Base-by-base conservation (phyloP, 768 basidiomycete genomes). In the Macrolepiota dolichaula region DNA sequence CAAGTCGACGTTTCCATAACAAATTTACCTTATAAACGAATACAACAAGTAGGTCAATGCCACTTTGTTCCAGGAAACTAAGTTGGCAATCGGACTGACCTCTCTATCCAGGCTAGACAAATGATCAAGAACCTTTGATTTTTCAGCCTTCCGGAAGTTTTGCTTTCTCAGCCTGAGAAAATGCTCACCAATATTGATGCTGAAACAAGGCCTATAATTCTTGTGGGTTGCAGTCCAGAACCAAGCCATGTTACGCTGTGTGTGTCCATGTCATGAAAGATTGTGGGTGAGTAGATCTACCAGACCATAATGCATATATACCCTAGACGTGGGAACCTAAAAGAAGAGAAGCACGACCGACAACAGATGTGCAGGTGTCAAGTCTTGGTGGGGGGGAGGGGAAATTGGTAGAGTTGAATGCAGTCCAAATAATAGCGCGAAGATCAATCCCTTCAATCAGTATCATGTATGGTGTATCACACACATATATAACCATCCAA, bases 1-100 rank as follows among this genome's bases (percentile, higher is more conserved):
- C 5, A 22, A 61, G 51, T 56, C 62, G 54, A 40, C 62, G 22
- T 55, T 42, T 59, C 58, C 58, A 59, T 35, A 59, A 19, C 25
- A 51, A 29, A 37, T 37, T 62, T 44, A 59, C 44, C 58, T 59
- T 57, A 62, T 27, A 25, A 46, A 15, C 42, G 25, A 46, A 15
- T 27, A 29, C 4, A 7, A 32, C 7, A 7, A 7, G 29, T 32
- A 32, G 7, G 11, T 47, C 17, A 19, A n/a, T 19, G 9, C 11
- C 1, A 10, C 7, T 10, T 2, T 32, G 27, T 25, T 3, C 7
- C 5, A 11, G 15, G 17, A 5, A 54, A 1, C 4, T 11, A 54
- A 22, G 11, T 13, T n/a, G 25, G 47, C 25, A 36, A 32, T 7
- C 29, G 19, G 10, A 6, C 55, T 3, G 15, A 57, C 55, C 55